Evolutionary conservation across 2,329 filamentous ascomycete genomes (phyloP).

Genomic region (Colletotrichum nymphaeae): DNA sequence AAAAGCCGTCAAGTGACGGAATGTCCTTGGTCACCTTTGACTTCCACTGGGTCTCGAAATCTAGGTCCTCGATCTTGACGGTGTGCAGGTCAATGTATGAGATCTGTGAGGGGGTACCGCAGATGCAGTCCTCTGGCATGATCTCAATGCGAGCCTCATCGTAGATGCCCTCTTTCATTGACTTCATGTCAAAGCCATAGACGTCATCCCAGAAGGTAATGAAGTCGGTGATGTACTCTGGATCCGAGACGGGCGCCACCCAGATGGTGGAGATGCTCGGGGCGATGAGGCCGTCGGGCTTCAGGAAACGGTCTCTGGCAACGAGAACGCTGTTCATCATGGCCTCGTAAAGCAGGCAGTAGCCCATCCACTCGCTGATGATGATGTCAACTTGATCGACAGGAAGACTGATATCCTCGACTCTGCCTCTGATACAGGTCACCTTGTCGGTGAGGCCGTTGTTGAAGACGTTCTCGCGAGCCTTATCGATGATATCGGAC

Average conservation of each 20-base stretch:
- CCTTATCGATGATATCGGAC: conserved; percentile 88
- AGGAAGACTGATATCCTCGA: conserved; percentile 86
- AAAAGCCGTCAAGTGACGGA: conserved; percentile 83
- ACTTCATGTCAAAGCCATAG: conserved; percentile 94
- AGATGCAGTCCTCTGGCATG: conserved; percentile 71
- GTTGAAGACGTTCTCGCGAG: conserved; percentile 83
- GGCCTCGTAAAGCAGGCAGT: conserved; percentile 91
- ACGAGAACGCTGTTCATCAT: conserved; percentile 95
- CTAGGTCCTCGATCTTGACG: conserved; percentile 76
- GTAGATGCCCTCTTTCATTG: conserved; percentile 86
- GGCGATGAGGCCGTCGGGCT: conserved; percentile 82
- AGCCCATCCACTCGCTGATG: conserved; percentile 98
- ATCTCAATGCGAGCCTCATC: conserved; percentile 84
- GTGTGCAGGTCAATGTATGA: conserved; percentile 82
- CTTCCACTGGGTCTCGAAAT: conserved; percentile 77
- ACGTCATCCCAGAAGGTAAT: conserved; percentile 90
- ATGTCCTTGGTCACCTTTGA: conserved; percentile 70
- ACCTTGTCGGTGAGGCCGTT: conserved; percentile 82
- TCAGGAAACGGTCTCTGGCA: conserved; percentile 88
- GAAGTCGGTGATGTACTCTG: conserved; percentile 81
- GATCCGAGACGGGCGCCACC: conserved; percentile 82
- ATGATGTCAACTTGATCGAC: conserved; percentile 91
- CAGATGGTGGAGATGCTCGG: conserved; percentile 88
- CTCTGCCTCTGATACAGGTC: conserved; percentile 83
- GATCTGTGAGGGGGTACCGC: conserved; percentile 73